Percentiles rank a stretch among this genome's conserved stretches.
Evolutionary conservation across 2,329 filamentous ascomycete genomes (phyloP).

Genomic region (Bipolaris victoriae): DNA sequence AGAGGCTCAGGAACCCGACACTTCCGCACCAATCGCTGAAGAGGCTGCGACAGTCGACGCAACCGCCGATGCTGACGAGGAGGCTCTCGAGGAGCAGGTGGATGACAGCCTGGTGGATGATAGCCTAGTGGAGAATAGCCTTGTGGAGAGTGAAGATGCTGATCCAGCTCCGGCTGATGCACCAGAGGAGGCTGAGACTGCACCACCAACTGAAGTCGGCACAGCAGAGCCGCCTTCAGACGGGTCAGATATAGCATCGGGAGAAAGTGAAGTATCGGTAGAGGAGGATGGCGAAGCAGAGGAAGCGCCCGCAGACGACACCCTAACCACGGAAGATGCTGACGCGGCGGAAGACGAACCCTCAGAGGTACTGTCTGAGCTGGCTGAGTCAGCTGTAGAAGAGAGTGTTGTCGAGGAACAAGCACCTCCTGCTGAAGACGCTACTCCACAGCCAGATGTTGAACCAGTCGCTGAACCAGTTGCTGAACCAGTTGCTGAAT

Average conservation of each 20-base stretch:
- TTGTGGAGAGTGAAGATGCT: constrained; percentile 1
- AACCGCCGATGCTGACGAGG: background rate
- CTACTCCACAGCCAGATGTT: background rate
- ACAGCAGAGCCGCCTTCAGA: background rate
- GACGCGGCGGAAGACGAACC: constrained; percentile 3
- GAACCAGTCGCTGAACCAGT: background rate
- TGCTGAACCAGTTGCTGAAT: too few species aligned
- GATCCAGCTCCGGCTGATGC: background rate
- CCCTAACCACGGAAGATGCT: constrained; percentile 2
- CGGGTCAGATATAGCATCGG: background rate
- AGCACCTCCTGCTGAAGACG: background rate
- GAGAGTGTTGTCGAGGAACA: background rate
- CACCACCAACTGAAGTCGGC: background rate
- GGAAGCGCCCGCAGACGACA: background rate
- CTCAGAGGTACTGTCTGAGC: constrained; percentile 4
- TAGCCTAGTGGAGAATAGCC: background rate
- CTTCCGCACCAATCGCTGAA: constrained; percentile 1
- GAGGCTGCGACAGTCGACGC: background rate
- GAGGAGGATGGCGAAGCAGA: background rate
- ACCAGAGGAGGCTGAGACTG: background rate
- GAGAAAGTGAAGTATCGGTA: constrained; percentile 6
- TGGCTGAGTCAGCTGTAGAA: constrained; percentile 1
- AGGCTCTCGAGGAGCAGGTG: background rate
- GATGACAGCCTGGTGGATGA: constrained; percentile 5
- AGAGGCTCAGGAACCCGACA: constrained; percentile 6